Evolutionary conservation across 2,329 filamentous ascomycete genomes (phyloP).

Genomic region (Neophaeococcomyces aloes): DNA sequence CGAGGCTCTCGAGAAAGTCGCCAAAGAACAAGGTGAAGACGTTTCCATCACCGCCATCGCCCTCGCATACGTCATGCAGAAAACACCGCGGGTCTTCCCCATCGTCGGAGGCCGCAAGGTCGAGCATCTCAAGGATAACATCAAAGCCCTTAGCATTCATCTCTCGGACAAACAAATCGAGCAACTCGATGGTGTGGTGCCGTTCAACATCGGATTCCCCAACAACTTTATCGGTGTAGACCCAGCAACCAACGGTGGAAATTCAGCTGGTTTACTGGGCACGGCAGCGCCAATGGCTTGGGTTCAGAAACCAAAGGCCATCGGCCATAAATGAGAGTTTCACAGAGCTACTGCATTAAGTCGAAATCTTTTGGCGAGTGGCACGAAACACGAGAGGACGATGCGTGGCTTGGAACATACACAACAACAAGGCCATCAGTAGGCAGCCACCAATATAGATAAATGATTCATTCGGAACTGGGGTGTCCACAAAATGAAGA

Average conservation of each 20-base stretch:
- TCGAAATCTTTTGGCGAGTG: too few relatives aligned
- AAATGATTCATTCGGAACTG: too few relatives aligned
- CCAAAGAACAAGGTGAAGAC: constrained; percentile 44
- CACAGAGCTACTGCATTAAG: too few relatives aligned
- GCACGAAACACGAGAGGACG: too few relatives aligned
- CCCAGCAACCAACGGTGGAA: constrained; percentile 1
- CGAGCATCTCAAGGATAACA: constrained; percentile 59
- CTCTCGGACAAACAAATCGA: constrained; percentile 53
- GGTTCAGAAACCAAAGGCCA: too few relatives aligned
- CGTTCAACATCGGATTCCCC: constrained; percentile 60
- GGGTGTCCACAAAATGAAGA: too few relatives aligned
- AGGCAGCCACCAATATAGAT: too few relatives aligned
- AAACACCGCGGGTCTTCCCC: constrained; percentile 62
- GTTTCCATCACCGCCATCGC: constrained; percentile 52
- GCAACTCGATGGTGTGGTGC: constrained; percentile 52
- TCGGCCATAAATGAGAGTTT: too few relatives aligned
- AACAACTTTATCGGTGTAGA: constrained; percentile 15
- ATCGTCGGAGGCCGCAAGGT: constrained; percentile 60
- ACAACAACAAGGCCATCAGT: too few relatives aligned
- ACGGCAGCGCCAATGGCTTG: too few relatives aligned
- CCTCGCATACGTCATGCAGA: constrained; percentile 61
- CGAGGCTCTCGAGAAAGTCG: constrained; percentile 50
- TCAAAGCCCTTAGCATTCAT: constrained; percentile 53
- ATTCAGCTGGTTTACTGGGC: too few relatives aligned
- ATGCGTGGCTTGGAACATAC: too few relatives aligned